Evolutionary conservation across 306 rosid species (phyloP).

Genomic region (Trichosanthes truncata): DNA sequence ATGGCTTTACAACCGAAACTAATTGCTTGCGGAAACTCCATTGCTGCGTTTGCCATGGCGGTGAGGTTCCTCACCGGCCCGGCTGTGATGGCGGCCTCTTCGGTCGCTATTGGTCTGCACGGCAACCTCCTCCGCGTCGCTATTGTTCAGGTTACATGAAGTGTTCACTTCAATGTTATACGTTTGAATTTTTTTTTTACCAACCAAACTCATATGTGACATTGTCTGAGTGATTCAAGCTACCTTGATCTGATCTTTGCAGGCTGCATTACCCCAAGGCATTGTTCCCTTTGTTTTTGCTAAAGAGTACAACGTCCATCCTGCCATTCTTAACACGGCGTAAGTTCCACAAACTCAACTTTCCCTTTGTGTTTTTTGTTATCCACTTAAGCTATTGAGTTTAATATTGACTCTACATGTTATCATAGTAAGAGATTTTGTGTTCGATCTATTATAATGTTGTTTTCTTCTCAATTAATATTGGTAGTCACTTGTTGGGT

Average conservation of each 20-base stretch:
- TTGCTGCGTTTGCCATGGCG: slow-evolving; percentile 89
- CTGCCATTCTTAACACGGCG: slow-evolving; percentile 91
- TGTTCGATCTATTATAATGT: neutral
- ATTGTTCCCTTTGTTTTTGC: slow-evolving; percentile 98
- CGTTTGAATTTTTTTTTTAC: neutral
- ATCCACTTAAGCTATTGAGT: neutral
- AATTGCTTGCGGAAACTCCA: slow-evolving; percentile 93
- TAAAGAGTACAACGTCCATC: slow-evolving; percentile 94
- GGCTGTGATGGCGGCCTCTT: slow-evolving; percentile 93
- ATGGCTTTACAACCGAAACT: slow-evolving; percentile 98
- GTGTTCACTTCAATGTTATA: neutral
- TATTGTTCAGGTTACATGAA: slow-evolving; percentile 97
- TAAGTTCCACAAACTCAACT: slow-evolving; percentile 17
- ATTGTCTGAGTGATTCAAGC: neutral
- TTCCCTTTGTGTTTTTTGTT: neutral
- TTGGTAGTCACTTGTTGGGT: neutral
- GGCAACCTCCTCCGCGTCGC: slow-evolving; percentile 82
- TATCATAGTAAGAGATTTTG: too few species aligned
- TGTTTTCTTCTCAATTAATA: neutral
- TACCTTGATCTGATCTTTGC: neutral
- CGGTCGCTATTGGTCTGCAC: slow-evolving; percentile 81
- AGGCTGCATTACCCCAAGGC: slow-evolving; percentile 99
- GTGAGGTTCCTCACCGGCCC: slow-evolving; percentile 94
- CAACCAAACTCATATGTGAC: neutral
- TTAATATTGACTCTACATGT: too few species aligned